phyloP scores from a whole-genome alignment of 352 stramenopile genomes.

The Phytophthora ramorum region DNA sequence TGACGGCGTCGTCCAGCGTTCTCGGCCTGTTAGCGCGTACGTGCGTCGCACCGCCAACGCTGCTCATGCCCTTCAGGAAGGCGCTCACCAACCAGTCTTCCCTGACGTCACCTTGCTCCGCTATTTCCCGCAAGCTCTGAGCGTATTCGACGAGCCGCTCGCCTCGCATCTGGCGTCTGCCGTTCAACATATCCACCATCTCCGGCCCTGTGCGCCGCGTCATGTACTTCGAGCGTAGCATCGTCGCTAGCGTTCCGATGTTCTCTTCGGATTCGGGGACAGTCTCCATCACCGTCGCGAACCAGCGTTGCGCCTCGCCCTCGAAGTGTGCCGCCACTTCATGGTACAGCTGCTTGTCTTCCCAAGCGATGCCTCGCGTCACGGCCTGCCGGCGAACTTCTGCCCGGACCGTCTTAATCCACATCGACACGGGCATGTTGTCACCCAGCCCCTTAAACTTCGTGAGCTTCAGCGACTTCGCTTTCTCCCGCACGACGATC shows the following conservation, averaged over 20 bases:
- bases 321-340: neutral
- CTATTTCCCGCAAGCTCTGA: neutral
- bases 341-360: neutral
- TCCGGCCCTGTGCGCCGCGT: neutral
- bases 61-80: neutral
- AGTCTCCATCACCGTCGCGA: neutral
- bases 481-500: too few species aligned
- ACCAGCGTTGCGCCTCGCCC: neutral
- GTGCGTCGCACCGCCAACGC: neutral
- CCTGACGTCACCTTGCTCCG: neutral
- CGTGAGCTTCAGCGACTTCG: neutral
- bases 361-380: neutral
- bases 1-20: neutral
- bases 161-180: neutral
- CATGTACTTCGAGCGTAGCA: neutral
- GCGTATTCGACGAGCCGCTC: slow-evolving; percentile 8
- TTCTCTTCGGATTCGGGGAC: neutral
- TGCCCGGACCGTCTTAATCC: neutral
- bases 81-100: slow-evolving; percentile 4
- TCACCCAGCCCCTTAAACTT: slow-evolving; percentile 13
- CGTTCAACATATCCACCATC: neutral
- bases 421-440: slow-evolving; percentile 7
- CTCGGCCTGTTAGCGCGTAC: neutral
- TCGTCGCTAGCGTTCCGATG: neutral
- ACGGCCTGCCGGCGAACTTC: neutral